phyloP scores from a whole-genome alignment of 2,329 filamentous ascomycete genomes.

The Aspergillus calidoustus region DNA sequence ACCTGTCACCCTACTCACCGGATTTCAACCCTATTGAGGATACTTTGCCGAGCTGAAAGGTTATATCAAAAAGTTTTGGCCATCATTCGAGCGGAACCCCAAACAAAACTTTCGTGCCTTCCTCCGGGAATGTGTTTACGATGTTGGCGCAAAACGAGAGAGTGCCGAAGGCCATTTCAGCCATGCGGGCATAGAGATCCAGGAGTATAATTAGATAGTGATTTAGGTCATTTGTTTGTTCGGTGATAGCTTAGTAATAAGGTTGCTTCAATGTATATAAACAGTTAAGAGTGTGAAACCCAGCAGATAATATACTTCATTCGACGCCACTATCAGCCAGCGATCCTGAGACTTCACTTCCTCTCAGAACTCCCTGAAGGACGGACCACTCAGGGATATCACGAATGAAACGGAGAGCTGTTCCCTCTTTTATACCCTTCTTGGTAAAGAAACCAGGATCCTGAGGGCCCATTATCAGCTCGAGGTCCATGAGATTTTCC shows the following conservation, averaged over 20 bases:
- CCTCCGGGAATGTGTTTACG: not conserved
- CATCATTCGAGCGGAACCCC: not conserved
- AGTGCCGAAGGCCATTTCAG: constrained; percentile 3
- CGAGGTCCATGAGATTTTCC: constrained; percentile 24
- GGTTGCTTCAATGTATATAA: too few species aligned
- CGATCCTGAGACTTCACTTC: not conserved
- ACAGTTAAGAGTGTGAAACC: too few species aligned
- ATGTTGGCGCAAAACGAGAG: not conserved
- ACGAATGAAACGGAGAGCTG: constrained; percentile 23
- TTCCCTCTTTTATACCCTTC: constrained; percentile 20
- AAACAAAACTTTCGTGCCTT: not conserved
- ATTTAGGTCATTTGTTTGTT: too few species aligned
- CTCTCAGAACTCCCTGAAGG: not conserved
- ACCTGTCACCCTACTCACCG: not conserved
- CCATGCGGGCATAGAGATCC: constrained; percentile 1
- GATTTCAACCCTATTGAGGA: not conserved
- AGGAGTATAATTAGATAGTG: not conserved
- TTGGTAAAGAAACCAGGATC: constrained; percentile 6
- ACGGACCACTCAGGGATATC: constrained; percentile 20
- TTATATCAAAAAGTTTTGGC: not conserved
- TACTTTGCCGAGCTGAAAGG: not conserved
- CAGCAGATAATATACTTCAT: too few species aligned
- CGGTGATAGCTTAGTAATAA: too few species aligned
- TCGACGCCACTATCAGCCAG: not conserved
- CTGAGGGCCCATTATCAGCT: constrained; percentile 21